A percentile compares a stretch with the other conserved stretches of the same genome.
Conservation (phyloP, 192 early-diverging fungal genomes). For the Backusella liffmaniae region DNA sequence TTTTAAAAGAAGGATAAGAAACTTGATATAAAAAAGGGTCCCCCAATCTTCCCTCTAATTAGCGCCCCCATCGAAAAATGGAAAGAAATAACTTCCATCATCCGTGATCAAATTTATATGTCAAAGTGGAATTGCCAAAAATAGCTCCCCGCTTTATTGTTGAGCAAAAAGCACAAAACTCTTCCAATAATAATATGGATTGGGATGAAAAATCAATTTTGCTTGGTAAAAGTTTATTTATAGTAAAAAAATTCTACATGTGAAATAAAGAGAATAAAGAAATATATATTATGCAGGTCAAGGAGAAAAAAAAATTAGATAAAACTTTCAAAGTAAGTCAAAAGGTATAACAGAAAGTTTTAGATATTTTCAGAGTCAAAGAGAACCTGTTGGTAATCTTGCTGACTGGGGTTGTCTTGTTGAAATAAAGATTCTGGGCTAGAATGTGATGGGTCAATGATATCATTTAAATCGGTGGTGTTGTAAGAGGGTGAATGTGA, state of each 20-base stretch:
- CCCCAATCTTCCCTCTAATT: too few relatives aligned
- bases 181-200: not conserved
- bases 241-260: not conserved
- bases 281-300: not conserved
- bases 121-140: not conserved
- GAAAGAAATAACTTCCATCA: not conserved
- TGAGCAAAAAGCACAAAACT: not conserved
- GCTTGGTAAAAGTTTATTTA: not conserved
- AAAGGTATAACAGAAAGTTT: not conserved
- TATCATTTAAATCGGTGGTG: not conserved
- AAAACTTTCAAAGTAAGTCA: not conserved
- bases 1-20: not conserved
- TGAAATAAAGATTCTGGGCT: not conserved
- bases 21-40: not conserved
- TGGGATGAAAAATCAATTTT: not conserved
- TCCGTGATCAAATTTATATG: not conserved
- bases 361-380: conserved; percentile 1
- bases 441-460: not conserved
- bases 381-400: conserved; percentile 1
- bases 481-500: not conserved
- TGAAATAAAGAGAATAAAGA: not conserved
- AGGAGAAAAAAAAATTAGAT: not conserved
- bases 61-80: too few relatives aligned
- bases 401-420: not conserved
- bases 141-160: not conserved